A percentile compares a stretch with the other conserved stretches of the same genome.
Evolutionary conservation across 768 basidiomycete genomes (phyloP).

Genomic region (Mycena venus): DNA sequence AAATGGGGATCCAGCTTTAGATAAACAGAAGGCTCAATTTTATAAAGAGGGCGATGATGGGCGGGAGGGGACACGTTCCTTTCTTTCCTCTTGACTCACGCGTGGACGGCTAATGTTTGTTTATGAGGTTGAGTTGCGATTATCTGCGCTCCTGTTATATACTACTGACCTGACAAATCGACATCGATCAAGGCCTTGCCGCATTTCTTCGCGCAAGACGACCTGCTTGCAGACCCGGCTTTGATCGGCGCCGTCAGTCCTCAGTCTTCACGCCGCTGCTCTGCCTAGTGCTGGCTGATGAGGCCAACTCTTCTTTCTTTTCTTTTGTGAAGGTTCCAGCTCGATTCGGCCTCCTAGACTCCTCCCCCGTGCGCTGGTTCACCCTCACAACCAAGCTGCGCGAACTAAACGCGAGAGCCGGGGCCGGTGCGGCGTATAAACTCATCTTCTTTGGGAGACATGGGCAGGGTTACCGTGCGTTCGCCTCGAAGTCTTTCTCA

Average conservation of each 20-base stretch:
- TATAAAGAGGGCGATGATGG: too few relatives aligned
- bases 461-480: constrained; percentile 80
- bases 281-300: too few relatives aligned
- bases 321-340: constrained; percentile 58
- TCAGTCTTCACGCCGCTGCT: neutral
- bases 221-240: neutral
- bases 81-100: neutral
- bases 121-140: neutral
- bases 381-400: constrained; percentile 57
- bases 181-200: neutral
- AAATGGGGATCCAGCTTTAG: neutral
- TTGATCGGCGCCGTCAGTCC: neutral
- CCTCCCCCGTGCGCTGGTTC: constrained; percentile 62
- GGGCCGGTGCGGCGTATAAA: constrained; percentile 63
- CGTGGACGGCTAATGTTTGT: neutral
- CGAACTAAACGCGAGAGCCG: constrained; percentile 60
- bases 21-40: too few relatives aligned
- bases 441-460: constrained; percentile 77
- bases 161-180: neutral
- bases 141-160: neutral
- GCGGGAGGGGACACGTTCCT: neutral
- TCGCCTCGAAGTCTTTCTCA: constrained; percentile 1
- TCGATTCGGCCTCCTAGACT: constrained; percentile 71
- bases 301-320: neutral
- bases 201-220: neutral